Evolutionary conservation across 306 rosid genomes (phyloP), one percentile per base, ranked within the genome.

Genomic region (Gleditsia sinensis): DNA sequence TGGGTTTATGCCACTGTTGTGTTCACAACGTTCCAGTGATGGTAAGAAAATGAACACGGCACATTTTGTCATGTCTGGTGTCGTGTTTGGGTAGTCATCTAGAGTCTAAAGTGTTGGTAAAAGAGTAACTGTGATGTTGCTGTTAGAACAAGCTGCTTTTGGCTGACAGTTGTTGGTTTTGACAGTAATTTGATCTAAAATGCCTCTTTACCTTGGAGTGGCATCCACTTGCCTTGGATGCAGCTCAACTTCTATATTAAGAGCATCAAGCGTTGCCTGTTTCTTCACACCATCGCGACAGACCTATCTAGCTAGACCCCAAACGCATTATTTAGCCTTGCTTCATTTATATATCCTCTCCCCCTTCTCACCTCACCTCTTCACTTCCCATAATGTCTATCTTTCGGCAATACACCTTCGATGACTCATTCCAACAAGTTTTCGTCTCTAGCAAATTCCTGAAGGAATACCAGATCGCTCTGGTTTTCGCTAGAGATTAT

Each of bases 391-490:
- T 7, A 39, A 76, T 71, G 76, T 28, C 86, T 0, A 78, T 78
- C 16, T 83, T 83, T 36, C 48, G 87, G 8, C 87, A 84, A 40
- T 80, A 84, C 69, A 77, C 87, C 9, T 76, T 24, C 13, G 87
- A 84, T 2, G 83, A 84, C 57, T 84, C 85, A 3, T 84, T 76
- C 72, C 20, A 55, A 0, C 77, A 77, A 25, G 84, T 80, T 2
- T 80, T 61, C 53, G 74, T 80, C 6, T 39, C 77, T 0, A 9
- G 5, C 7, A 77, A 68, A 9, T 33, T 80, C 20, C 59, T 77
- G 9, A 84, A 62, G 24, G 82, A 84, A 37, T 84, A 48, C 64
- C 87, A 84, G 16, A 62, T 84, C 23, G 80, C 84, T 23, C 83
- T 84, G 1, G 67, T 79, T 3, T 84, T 61, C 33, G 85, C 85